Evolutionary conservation across 495 filamentous ascomycete genomes (phyloP).

Genomic region (Margaritispora aquatica): DNA sequence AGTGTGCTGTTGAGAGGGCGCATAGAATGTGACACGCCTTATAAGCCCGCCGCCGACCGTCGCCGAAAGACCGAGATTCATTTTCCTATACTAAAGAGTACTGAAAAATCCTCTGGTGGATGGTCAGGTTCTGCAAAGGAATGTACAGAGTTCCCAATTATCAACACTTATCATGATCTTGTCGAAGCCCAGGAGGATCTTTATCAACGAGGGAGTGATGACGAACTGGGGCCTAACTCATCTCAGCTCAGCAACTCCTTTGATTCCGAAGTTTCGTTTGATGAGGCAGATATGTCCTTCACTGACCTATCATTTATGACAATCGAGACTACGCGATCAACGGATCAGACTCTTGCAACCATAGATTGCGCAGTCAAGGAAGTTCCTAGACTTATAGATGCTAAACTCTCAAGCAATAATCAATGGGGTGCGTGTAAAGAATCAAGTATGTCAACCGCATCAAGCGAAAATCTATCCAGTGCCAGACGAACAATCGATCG

Average conservation of each 20-base stretch:
- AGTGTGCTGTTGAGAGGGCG: not conserved
- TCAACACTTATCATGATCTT: not conserved
- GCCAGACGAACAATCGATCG: constrained; percentile 8
- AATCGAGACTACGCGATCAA: no score
- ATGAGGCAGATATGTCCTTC: not conserved
- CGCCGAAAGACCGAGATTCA: not conserved
- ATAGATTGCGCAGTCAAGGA: no score
- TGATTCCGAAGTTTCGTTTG: not conserved
- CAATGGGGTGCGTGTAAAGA: constrained; percentile 3
- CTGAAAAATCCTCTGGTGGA: no score
- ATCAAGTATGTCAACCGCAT: not conserved
- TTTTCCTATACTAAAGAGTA: no score
- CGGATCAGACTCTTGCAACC: no score
- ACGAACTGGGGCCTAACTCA: not conserved
- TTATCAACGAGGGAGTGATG: not conserved
- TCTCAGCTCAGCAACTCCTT: not conserved
- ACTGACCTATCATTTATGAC: no score
- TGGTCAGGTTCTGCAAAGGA: no score
- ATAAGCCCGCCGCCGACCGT: constrained; percentile 1
- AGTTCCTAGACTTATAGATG: no score
- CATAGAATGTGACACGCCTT: constrained; percentile 8
- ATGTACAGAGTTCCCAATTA: no score
- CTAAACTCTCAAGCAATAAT: no score
- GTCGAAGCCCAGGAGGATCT: not conserved
- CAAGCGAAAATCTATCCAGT: not conserved